Evolutionary conservation across 1,139 yeast genomes (phyloP).

Genomic region (Nakaseomyces glabratus): DNA sequence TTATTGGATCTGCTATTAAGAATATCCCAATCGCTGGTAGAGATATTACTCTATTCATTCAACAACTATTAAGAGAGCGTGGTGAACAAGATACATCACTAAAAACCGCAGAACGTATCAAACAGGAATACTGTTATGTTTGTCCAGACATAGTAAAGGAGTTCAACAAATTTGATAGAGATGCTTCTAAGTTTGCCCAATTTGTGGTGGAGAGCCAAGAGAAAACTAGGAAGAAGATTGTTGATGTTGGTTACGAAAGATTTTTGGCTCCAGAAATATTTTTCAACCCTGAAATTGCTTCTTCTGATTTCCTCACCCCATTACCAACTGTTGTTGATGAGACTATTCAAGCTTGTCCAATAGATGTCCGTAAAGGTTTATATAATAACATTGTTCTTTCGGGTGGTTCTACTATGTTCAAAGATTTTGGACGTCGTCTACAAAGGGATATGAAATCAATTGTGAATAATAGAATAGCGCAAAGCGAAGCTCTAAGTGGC

Average conservation of each 20-base stretch:
- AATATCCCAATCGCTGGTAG: slow-evolving; percentile 98
- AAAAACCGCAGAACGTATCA: slow-evolving; percentile 92
- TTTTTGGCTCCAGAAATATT: slow-evolving; percentile 97
- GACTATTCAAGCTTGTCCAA: slow-evolving; percentile 91
- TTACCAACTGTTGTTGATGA: slow-evolving; percentile 90
- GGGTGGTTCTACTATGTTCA: slow-evolving; percentile 98
- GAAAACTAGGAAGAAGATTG: slow-evolving; percentile 51
- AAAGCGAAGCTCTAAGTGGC: slow-evolving; percentile 70
- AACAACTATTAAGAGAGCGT: slow-evolving; percentile 86
- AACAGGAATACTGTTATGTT: slow-evolving; percentile 93
- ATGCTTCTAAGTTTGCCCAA: slow-evolving; percentile 90
- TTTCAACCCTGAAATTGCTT: slow-evolving; percentile 95
- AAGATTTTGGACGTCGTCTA: slow-evolving; percentile 93
- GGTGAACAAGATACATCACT: slow-evolving; percentile 92
- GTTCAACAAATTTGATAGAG: slow-evolving; percentile 87
- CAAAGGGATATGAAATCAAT: slow-evolving; percentile 87
- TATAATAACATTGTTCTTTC: slow-evolving; percentile 90
- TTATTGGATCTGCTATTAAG: slow-evolving; percentile 93
- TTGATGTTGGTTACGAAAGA: slow-evolving; percentile 95
- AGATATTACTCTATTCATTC: slow-evolving; percentile 90
- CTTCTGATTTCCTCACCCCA: slow-evolving; percentile 92
- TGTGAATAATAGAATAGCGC: slow-evolving; percentile 80
- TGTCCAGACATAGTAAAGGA: slow-evolving; percentile 97
- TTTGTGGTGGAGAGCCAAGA: slow-evolving; percentile 80
- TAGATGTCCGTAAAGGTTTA: slow-evolving; percentile 94